Percentiles rank a stretch among this genome's conserved stretches.
Evolutionary conservation across 2,329 filamentous ascomycete species (phyloP).

Genomic region (Chaetomiaceae sp.): DNA sequence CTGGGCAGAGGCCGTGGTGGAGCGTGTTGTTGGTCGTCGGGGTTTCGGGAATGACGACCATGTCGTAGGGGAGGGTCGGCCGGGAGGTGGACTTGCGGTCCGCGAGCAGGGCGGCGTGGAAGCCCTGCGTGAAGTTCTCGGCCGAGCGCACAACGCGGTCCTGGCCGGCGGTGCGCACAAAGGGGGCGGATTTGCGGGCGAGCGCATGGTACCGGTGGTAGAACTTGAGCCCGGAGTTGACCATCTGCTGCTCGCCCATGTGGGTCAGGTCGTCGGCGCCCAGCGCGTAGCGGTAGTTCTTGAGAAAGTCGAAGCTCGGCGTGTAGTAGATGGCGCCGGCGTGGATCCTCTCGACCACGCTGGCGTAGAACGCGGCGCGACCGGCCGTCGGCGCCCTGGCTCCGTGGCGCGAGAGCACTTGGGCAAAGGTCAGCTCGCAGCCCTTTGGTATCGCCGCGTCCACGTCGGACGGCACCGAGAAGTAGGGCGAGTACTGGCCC

Average conservation of each 20-base stretch:
- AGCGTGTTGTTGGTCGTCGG: constrained; percentile 73
- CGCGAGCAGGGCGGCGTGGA: constrained; percentile 50
- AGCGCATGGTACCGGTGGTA: constrained; percentile 67
- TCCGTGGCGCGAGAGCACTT: constrained; percentile 79
- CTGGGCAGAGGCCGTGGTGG: constrained; percentile 65
- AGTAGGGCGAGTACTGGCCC: constrained; percentile 88
- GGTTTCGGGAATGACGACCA: constrained; percentile 67
- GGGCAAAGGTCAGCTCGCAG: constrained; percentile 76
- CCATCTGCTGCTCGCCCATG: constrained; percentile 65
- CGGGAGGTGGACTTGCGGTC: constrained; percentile 32
- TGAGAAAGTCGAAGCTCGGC: constrained; percentile 63
- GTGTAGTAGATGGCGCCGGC: constrained; percentile 50
- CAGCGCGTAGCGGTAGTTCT: constrained; percentile 65
- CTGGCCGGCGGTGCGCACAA: constrained; percentile 41
- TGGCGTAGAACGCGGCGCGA: constrained; percentile 61
- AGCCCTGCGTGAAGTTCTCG: constrained; percentile 69
- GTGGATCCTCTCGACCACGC: constrained; percentile 63
- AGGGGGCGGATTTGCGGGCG: constrained; percentile 41
- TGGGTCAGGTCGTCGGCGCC: constrained; percentile 47
- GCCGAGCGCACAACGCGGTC: constrained; percentile 53
- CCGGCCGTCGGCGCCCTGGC: constrained; percentile 70
- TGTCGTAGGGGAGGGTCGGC: constrained; percentile 46
- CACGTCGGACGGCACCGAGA: constrained; percentile 65
- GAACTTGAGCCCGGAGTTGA: constrained; percentile 71
- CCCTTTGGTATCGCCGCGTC: constrained; percentile 53